These are phyloP conservation scores for Endotrypanum monterogeii DNA, from an alignment of 208 protist species.

Conservation along the genomic window DNA sequence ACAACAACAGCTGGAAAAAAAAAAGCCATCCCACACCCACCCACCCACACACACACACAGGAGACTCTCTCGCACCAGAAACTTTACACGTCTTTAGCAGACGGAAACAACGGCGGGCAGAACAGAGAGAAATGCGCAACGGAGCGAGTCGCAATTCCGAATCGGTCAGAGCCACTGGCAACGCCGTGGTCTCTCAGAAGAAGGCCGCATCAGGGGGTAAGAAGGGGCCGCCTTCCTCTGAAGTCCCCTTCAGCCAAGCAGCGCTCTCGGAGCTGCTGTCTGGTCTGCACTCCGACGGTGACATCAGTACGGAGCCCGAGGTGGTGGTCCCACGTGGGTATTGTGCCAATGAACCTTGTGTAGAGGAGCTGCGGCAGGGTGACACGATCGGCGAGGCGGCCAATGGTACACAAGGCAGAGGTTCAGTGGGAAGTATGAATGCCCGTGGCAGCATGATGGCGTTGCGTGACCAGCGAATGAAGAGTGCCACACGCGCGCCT, in stretches of 20 bases:
- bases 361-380: not conserved
- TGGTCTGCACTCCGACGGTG: not conserved
- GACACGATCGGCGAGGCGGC: not conserved
- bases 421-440: not conserved
- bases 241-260: not conserved
- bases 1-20: no score
- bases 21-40: not conserved
- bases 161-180: not conserved
- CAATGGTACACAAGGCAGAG: not conserved
- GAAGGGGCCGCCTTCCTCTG: not conserved
- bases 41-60: not conserved
- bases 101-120: not conserved
- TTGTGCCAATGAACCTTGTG: not conserved
- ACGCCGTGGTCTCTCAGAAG: not conserved
- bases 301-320: not conserved
- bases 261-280: conserved; percentile 4
- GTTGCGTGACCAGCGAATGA: not conserved
- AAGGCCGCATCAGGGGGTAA: not conserved
- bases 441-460: not conserved
- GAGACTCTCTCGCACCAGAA: no score
- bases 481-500: not conserved
- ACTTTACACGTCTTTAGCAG: not conserved
- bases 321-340: not conserved
- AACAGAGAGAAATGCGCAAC: not conserved
- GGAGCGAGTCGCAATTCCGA: not conserved